Evolutionary conservation across 345 rosid genomes (phyloP).

Genomic region (Boechera retrofracta): DNA sequence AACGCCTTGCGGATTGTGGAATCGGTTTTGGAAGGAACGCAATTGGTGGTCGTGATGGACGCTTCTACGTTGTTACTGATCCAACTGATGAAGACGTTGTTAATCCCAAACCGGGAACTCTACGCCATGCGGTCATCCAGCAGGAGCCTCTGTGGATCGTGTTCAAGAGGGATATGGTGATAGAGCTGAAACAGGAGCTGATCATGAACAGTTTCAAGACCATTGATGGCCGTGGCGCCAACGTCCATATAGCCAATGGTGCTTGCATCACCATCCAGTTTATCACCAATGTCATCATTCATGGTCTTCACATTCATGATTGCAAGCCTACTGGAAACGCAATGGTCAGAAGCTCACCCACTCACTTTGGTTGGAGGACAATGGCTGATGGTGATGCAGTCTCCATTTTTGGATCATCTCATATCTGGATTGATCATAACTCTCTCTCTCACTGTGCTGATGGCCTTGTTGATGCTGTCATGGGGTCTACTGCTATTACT

Average conservation of each 20-base stretch:
- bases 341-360: conserved; percentile 83
- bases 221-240: conserved; percentile 84
- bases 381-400: conserved; percentile 92
- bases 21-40: conserved; percentile 95
- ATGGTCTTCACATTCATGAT: conserved; percentile 91
- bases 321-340: conserved; percentile 98
- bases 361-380: conserved; percentile 90
- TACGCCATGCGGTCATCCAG: conserved; percentile 93
- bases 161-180: conserved; percentile 92
- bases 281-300: conserved; percentile 85
- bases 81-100: conserved; percentile 76
- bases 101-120: conserved; percentile 87
- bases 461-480: conserved; percentile 94
- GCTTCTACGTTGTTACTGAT: conserved; percentile 81
- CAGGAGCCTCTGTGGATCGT: conserved; percentile 90
- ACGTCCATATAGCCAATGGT: conserved; percentile 96
- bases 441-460: conserved; percentile 93
- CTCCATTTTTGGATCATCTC: conserved; percentile 89
- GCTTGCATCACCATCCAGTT: conserved; percentile 85
- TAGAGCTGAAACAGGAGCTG: conserved; percentile 78
- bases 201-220: conserved; percentile 93
- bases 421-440: conserved; percentile 91
- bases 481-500: conserved; percentile 94
- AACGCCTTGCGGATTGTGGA: conserved; percentile 87
- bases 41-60: conserved; percentile 90